Conservation (phyloP, 1,139 yeast genomes). For the Candida neerlandica region DNA sequence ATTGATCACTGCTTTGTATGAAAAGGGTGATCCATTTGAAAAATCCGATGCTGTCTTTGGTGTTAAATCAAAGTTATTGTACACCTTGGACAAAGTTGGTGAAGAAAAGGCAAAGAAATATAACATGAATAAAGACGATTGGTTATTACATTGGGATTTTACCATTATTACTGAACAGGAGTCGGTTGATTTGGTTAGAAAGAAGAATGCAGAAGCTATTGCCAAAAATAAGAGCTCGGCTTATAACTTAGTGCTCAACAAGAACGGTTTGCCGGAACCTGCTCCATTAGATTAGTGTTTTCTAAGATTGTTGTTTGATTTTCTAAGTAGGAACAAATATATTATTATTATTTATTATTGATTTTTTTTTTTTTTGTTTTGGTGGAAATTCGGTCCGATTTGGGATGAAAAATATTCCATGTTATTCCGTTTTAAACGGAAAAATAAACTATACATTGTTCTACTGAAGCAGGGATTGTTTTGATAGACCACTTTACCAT, state of each 20-base stretch:
- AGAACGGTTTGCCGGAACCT: constrained; percentile 22
- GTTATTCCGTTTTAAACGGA: not conserved
- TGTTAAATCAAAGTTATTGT: constrained; percentile 24
- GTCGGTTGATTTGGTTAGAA: constrained; percentile 17
- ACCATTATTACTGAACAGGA: constrained; percentile 23
- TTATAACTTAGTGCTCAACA: constrained; percentile 17
- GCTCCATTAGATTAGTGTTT: constrained; percentile 15
- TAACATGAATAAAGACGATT: constrained; percentile 25
- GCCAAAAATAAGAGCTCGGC: constrained; percentile 9
- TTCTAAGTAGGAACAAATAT: not conserved
- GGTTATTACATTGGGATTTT: constrained; percentile 29
- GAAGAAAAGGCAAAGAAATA: constrained; percentile 22
- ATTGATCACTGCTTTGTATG: constrained; percentile 33
- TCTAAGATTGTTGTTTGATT: not conserved
- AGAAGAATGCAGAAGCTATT: constrained; percentile 22
- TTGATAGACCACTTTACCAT: no score
- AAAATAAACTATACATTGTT: not conserved
- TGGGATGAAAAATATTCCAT: not conserved
- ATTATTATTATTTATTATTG: not conserved
- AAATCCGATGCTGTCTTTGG: constrained; percentile 35
- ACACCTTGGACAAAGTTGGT: constrained; percentile 23
- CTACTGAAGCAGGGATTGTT: not conserved
- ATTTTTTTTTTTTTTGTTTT: not conserved
- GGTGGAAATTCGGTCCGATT: not conserved
- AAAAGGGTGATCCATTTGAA: constrained; percentile 32